These are phyloP conservation scores for Gossypium anomalum DNA, from an alignment of 345 rosid genomes.

Conservation along the genomic window DNA sequence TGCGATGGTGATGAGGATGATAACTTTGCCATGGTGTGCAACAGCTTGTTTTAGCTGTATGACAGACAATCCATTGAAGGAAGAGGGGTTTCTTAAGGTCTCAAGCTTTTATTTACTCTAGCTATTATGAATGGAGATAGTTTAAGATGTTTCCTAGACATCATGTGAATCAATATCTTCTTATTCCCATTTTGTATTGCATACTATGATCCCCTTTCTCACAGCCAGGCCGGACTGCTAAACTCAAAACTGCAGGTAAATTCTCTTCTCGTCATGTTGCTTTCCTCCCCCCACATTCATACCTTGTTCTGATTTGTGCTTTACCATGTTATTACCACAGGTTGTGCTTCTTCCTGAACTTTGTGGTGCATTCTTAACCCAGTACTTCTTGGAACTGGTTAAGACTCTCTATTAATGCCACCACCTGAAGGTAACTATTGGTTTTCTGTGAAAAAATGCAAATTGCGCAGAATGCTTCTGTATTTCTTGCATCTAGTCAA, in stretches of 20 bases:
- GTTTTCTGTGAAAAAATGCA: constrained; percentile 68
- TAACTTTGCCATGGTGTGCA: neutral
- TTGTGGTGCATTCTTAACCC: constrained; percentile 69
- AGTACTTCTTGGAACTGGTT: constrained; percentile 63
- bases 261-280: constrained; percentile 13
- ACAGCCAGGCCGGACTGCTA: constrained; percentile 63
- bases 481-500: constrained; percentile 60
- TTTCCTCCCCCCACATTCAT: neutral
- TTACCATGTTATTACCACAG: constrained; percentile 25
- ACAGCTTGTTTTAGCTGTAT: neutral
- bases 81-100: neutral
- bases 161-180: neutral
- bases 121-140: neutral
- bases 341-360: constrained; percentile 85
- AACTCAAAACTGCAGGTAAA: constrained; percentile 69
- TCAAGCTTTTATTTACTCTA: neutral
- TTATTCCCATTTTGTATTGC: constrained; percentile 18
- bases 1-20: neutral
- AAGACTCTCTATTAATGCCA: constrained; percentile 75
- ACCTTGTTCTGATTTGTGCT: neutral
- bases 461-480: constrained; percentile 65
- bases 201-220: constrained; percentile 57
- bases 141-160: neutral
- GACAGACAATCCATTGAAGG: neutral
- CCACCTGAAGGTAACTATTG: constrained; percentile 55